Evolutionary conservation across 2,329 filamentous ascomycete genomes (phyloP).

Genomic region (Fusarium sterilihyphosum): DNA sequence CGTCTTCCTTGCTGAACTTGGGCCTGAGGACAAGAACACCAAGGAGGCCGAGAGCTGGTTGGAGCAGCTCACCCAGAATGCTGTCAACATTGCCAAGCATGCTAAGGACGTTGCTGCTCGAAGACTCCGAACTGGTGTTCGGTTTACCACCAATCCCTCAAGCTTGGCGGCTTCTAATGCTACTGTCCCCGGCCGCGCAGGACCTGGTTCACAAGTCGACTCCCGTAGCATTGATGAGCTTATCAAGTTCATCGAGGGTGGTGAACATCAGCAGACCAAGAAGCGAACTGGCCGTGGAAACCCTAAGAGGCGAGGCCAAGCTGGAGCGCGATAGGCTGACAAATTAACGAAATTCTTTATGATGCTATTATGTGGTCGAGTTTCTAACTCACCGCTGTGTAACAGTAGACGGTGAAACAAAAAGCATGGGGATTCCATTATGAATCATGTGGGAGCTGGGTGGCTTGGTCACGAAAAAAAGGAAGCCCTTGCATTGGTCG

Average conservation of each 20-base stretch:
- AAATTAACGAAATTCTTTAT: conserved; percentile 20
- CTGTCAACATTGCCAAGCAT: conserved; percentile 93
- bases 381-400: conserved; percentile 32
- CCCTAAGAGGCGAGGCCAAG: conserved; percentile 63
- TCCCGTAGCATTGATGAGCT: conserved; percentile 91
- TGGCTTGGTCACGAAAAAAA: conserved; percentile 16
- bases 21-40: conserved; percentile 93
- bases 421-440: conserved; percentile 31
- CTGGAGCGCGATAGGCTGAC: conserved; percentile 31
- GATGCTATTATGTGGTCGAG: conserved; percentile 25
- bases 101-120: conserved; percentile 85
- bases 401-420: conserved; percentile 32
- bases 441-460: conserved; percentile 26
- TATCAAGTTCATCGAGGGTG: conserved; percentile 92
- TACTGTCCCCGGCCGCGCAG: conserved; percentile 46
- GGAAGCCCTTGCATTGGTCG: conserved; percentile 17
- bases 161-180: conserved; percentile 42
- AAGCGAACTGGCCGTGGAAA: conserved; percentile 65
- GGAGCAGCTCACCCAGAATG: conserved; percentile 94
- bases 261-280: conserved; percentile 65
- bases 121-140: conserved; percentile 75
- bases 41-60: conserved; percentile 98
- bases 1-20: conserved; percentile 90
- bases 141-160: conserved; percentile 61
- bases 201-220: conserved; percentile 62